A percentile compares a stretch with the other conserved stretches of the same genome.
Evolutionary conservation across 306 rosid species (phyloP).

Genomic region (Senna tora): DNA sequence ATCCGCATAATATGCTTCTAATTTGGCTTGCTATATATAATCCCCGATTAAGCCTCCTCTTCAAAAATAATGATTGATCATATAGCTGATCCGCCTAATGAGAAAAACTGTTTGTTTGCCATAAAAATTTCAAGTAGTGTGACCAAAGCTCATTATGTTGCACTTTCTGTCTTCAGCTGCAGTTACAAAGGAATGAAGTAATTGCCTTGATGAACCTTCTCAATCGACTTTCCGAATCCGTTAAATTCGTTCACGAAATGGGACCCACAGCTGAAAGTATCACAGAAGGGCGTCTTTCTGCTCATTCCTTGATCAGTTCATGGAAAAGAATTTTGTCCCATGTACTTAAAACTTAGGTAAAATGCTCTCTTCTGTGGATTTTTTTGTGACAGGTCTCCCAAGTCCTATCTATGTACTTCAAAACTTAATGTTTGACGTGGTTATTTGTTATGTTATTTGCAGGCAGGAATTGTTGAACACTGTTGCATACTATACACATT

Average conservation of each 20-base stretch:
- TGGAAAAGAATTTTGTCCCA: slow-evolving; percentile 54
- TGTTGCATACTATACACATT: slow-evolving; percentile 17
- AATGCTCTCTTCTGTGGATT: slow-evolving; percentile 10
- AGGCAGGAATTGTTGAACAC: slow-evolving; percentile 36
- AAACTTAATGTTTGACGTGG: slow-evolving; percentile 2
- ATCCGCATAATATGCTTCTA: not conserved
- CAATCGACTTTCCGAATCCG: slow-evolving; percentile 85
- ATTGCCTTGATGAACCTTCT: slow-evolving; percentile 90
- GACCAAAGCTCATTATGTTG: slow-evolving; percentile 22
- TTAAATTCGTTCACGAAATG: slow-evolving; percentile 69
- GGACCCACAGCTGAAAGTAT: slow-evolving; percentile 63
- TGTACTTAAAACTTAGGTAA: slow-evolving; percentile 48
- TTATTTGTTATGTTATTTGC: slow-evolving; percentile 33
- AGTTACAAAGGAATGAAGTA: slow-evolving; percentile 93
- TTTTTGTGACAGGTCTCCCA: not conserved
- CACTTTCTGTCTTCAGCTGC: slow-evolving; percentile 56
- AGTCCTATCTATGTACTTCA: not conserved
- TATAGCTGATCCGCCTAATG: too few relatives aligned
- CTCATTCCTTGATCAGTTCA: slow-evolving; percentile 43
- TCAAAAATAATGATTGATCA: too few relatives aligned
- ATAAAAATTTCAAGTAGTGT: not conserved
- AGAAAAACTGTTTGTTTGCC: not conserved
- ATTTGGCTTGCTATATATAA: not conserved
- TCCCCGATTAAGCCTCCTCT: too few relatives aligned
- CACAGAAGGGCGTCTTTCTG: slow-evolving; percentile 49